Conservation (phyloP, 78 protist genomes). For the Trichosphaerium sp. region DNA sequence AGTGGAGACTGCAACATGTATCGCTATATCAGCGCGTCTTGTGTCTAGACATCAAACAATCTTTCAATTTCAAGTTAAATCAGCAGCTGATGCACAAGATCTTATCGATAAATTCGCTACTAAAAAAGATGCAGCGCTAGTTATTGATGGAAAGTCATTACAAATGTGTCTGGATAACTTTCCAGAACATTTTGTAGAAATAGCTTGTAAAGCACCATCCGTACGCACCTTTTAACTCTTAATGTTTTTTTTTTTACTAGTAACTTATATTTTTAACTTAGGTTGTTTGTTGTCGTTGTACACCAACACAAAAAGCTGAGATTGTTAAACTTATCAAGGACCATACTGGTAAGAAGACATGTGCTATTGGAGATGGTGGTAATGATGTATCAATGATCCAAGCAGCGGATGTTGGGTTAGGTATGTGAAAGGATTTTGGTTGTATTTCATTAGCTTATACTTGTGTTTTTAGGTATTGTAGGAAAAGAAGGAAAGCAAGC, state of each 20-base stretch:
- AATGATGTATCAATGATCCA: conserved; percentile 96
- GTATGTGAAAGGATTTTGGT: conserved; percentile 9
- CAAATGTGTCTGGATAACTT: conserved; percentile 49
- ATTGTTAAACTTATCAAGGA: conserved; percentile 60
- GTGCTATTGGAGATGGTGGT: conserved; percentile 97
- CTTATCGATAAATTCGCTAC: conserved; percentile 37
- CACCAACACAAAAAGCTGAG: conserved; percentile 90
- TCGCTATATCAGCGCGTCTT: conserved; percentile 70
- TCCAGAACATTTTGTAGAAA: conserved; percentile 43
- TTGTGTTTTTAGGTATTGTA: conserved; percentile 59
- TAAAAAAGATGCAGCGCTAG: conserved; percentile 53
- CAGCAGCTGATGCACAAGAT: conserved; percentile 28
- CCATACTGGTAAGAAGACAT: conserved; percentile 37
- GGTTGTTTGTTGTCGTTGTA: conserved; percentile 84
- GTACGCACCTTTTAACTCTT: no score
- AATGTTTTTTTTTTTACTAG: no score
- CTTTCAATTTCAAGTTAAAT: conserved; percentile 18
- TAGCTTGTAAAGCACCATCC: conserved; percentile 67
- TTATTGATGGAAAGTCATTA: conserved; percentile 76
- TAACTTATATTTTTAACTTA: no score
- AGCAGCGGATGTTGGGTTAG: conserved; percentile 95
- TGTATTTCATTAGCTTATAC: background rate
- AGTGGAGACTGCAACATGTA: conserved; percentile 87
- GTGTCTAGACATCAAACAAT: conserved; percentile 53
- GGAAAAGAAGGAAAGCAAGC: conserved; percentile 98